Evolutionary conservation across 2,329 filamentous ascomycete genomes (phyloP), one percentile per base, ranked within the genome.

Genomic region (Fusarium gaditjirri): DNA sequence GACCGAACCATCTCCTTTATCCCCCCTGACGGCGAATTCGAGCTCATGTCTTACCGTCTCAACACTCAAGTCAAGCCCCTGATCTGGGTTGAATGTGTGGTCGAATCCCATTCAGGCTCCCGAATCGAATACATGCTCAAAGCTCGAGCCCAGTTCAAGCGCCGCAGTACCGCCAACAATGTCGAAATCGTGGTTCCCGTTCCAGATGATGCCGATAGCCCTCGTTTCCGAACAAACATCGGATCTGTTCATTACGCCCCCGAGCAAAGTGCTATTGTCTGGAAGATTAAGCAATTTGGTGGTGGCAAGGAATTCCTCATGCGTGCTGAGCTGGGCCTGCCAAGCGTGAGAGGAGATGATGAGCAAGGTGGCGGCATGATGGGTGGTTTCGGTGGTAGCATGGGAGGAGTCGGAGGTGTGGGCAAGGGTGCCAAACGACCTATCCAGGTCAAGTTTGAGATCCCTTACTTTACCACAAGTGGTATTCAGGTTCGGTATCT

Each of bases 201-300:
- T 6, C 96, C 96, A 27, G 96, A 99, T 81, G 96, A 99, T 80
- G 96, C 96, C 69, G 96, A 99, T 82, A 94, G 93, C 4, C 96
- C 96, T 16, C 91, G 96, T 47, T 99, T 99, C 89, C 90, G 96
- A 58, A 99, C 96, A 39, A 99, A 98, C 81, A 97, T 99, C 70
- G 96, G 96, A 61, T 94, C 93, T 35, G 96, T 99, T 17, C 96
- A 99, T 84, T 99, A 99, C 80, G 95, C 95, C 8, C 96, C 96
- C 1, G 96, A 99, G 83, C 95, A 97, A 79, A 97, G 94, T 71
- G 95, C 95, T 65, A 99, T 99, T 76, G 93, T 99, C 55, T 99
- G 96, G 96, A 99, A 99, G 87, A 99, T 99, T 82, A 99, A 99
- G 87, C 96, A 99, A 79, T 99, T 99, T 82, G 96, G 96, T 47